Base-by-base conservation (phyloP, 1,284 basidiomycete genomes). In the Crepidotus sp. region DNA sequence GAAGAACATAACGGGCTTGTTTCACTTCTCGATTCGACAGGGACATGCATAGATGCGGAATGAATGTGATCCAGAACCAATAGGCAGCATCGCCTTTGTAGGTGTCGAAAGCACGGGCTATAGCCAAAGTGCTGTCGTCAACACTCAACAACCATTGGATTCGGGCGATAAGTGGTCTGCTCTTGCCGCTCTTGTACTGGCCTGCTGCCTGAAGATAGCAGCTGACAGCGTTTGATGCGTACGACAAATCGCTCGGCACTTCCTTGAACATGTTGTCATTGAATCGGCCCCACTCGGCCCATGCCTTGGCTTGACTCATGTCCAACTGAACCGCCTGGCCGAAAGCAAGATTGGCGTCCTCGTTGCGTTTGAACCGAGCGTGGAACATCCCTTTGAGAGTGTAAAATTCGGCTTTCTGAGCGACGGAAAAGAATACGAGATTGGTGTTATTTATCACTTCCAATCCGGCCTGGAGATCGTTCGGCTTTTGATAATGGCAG, bases 311-410 rank as follows among this genome's bases (percentile, higher is more conserved):
- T 59, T 97, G 83, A 48, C 74, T 76, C 77, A 97, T 86, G 61
- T 99, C 97, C 64, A 97, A 81, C 62, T 97, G 92, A 29, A 98
- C 90, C 26, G 94, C 94, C 63, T 91, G 88, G 9, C 88, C 87
- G 63, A 98, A 98, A 19, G 94, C 90, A 43, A 78, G 71, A 55
- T 90, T 94, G 26, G 96, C 94, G 17, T 98, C 95, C 11, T 97
- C 92, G 52, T 81, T 80, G 36, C 92, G 80, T 15, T 80, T 81
- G 37, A 93, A 78, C 49, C 87, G 83, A 36, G 92, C 89, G 56
- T 97, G 85, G 70, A 98, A 99, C 91, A 98, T 97, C 40, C 92
- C 96, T 67, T 99, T 99, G 61, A 98, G 71, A n/a, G 95, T 98
- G 63, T 93, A 93, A 68, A 99, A 99, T 62, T 99, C 96, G 24